Evolutionary conservation across 768 basidiomycete species (phyloP).

Genomic region (Chlorophyllum brunneum): DNA sequence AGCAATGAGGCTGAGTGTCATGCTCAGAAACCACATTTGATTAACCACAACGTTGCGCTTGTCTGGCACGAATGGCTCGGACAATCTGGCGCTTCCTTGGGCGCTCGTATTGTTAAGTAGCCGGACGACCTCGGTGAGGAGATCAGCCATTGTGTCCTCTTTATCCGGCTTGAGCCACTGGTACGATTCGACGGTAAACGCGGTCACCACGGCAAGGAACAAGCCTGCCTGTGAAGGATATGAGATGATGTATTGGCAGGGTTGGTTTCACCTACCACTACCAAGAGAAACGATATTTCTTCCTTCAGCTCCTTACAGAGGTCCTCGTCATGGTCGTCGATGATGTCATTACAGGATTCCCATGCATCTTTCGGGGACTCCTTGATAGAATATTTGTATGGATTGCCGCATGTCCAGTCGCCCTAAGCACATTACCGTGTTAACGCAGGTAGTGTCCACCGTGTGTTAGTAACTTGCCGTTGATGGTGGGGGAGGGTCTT

Average conservation of each 20-base stretch:
- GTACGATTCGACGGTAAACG: conserved; percentile 7
- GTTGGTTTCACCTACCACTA: not conserved
- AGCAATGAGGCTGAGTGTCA: conserved; percentile 1
- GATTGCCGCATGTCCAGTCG: not conserved
- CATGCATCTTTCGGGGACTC: not conserved
- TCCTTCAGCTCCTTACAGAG: not conserved
- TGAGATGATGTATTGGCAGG: not conserved
- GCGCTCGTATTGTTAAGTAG: not conserved
- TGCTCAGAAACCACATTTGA: conserved; percentile 6
- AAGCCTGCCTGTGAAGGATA: not conserved
- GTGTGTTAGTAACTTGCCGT: not conserved
- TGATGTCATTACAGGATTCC: conserved; percentile 1
- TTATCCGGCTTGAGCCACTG: not conserved
- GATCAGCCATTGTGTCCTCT: conserved; percentile 9
- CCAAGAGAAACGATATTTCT: not conserved
- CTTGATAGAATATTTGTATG: not conserved
- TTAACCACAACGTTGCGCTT: conserved; percentile 1
- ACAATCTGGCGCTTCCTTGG: not conserved
- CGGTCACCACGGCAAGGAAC: conserved; percentile 6
- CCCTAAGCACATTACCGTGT: not conserved
- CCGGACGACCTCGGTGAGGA: not conserved
- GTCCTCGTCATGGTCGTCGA: not conserved
- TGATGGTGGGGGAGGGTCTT: not conserved
- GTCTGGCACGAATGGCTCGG: not conserved
- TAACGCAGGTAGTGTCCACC: not conserved